Evolutionary conservation across 352 stramenopile species (phyloP).

Genomic region (Globisporangium paroecandrum): DNA sequence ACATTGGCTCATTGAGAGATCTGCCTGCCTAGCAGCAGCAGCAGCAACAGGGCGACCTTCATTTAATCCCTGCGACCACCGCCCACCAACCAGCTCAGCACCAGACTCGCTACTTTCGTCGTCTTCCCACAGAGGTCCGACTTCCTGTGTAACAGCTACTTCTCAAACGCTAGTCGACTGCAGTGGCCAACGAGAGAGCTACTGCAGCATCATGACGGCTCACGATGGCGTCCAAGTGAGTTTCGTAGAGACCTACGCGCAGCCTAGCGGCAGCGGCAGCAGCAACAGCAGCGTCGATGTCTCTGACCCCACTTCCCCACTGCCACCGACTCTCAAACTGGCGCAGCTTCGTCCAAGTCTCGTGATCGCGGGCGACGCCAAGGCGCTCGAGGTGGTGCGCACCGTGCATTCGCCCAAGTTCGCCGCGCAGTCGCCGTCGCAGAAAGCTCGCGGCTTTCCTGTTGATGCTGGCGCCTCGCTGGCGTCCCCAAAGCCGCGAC

Average conservation of each 20-base stretch:
- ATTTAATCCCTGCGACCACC: no score
- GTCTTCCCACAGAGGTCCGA: no score
- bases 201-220: background rate
- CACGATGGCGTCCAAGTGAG: constrained; percentile 18
- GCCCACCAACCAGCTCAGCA: no score
- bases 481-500: background rate
- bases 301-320: background rate
- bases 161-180: no score
- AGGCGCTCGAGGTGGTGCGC: constrained; percentile 27
- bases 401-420: constrained; percentile 36
- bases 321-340: background rate
- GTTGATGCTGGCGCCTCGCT: background rate
- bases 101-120: no score
- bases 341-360: constrained; percentile 24
- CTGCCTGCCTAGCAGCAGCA: background rate
- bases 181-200: background rate
- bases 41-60: background rate
- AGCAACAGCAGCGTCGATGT: background rate
- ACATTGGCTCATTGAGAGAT: background rate
- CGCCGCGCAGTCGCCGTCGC: background rate
- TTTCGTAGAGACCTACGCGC: constrained; percentile 32
- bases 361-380: constrained; percentile 27
- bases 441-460: background rate
- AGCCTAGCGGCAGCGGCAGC: constrained; percentile 15
- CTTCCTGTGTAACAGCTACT: no score